Base-by-base conservation (phyloP, 345 rosid species). In the Kandelia obovata region DNA sequence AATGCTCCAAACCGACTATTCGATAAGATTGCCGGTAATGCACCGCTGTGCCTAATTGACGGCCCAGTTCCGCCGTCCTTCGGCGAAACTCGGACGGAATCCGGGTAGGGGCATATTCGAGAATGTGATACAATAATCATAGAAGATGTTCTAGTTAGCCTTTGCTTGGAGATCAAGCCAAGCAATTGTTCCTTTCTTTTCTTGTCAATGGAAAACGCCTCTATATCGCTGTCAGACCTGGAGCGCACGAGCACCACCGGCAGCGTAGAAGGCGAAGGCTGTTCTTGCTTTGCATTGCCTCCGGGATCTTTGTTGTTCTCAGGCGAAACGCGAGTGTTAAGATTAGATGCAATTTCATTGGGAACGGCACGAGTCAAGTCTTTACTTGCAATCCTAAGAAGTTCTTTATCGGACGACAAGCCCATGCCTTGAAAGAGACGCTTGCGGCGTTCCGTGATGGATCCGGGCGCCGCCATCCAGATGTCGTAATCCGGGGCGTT, bases 401-500 rank as follows among this genome's bases (percentile, higher is more conserved):
- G 64, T 46, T 74, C 78, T 79, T 79, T 89, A 53, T 78, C 75
- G 9, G 78, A 37, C 0, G 82, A 73, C 7, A 95, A 68, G 7
- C 99, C 98, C 99, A 90, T 92, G 2, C 93, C 97, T 13, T 85
- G 85, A 7, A 89, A 78, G 15, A 95, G 85, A 5, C 92, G 83
- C 25, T 85, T 83, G 1, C 98, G 85, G 16, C 98, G 81, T 65
- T 95, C 94, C 1, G 67, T 84, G 0, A 95, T 84, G 26, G 99
- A 87, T 5, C 94, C 92, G 3, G 98, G 99, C 10, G 89, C 86
- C n/a, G 92, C 70, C 96, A 85, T 88, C 96, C 98, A 95, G 16
- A 92, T 63, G 59, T 92, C 83, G 66, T 95, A 95, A 16, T 92
- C 87, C 20, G 81, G 86, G 5, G 79, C 21, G 0, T 31, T 31